Conservation (phyloP, 805 yeast genomes). For the Candida peoriensis region DNA sequence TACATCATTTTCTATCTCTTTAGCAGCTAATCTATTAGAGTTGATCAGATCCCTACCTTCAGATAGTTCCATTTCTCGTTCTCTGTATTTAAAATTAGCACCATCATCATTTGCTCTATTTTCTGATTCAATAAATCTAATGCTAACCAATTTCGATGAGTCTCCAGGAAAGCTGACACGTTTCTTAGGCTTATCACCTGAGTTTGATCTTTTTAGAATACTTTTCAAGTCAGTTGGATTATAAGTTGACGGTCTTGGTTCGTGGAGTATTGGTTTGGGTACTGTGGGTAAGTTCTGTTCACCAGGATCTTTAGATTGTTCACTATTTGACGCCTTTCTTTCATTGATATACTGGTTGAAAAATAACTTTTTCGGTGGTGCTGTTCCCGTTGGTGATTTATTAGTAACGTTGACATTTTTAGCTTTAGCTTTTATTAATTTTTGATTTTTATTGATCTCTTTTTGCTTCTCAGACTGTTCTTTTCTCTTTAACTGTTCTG, state of each 20-base stretch:
- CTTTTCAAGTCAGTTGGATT: neutral
- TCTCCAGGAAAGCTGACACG: neutral
- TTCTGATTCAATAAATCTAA: neutral
- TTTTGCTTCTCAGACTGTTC: neutral
- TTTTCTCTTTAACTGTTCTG: neutral
- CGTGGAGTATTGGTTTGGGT: neutral
- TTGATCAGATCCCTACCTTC: slow-evolving; percentile 1
- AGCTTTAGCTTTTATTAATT: neutral
- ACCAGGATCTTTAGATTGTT: neutral
- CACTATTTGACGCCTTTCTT: neutral
- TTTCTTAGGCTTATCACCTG: neutral
- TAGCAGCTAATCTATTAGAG: too few species aligned
- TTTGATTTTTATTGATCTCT: neutral
- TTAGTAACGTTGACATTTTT: neutral
- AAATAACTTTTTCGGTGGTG: neutral
- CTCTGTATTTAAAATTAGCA: slow-evolving; percentile 1
- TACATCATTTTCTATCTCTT: neutral
- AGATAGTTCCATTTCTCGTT: slow-evolving; percentile 2
- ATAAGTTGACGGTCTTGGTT: neutral
- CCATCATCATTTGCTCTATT: neutral
- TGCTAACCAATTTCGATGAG: neutral
- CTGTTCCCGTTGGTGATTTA: neutral
- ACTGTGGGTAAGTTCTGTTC: neutral
- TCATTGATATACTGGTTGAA: neutral
- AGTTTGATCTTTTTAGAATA: neutral